Evolutionary conservation across 2,329 filamentous ascomycete genomes (phyloP).

Genomic region (Stachybotrys chartarum): DNA sequence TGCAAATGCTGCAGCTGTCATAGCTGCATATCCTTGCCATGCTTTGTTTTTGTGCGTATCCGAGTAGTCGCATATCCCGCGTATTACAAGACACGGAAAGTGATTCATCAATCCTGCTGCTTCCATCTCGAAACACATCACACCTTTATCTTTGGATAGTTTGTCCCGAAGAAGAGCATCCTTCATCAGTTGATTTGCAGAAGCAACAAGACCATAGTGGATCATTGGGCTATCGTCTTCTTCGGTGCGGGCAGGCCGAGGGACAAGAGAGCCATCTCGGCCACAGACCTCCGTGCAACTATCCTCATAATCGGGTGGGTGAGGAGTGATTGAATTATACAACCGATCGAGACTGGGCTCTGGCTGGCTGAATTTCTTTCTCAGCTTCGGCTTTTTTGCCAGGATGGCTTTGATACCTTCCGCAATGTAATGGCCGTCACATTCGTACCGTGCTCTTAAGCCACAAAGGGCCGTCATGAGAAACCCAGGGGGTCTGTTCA

Average conservation of each 20-base stretch:
- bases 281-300: neutral
- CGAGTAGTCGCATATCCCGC: conserved; percentile 29
- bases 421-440: conserved; percentile 7
- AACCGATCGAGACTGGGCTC: conserved; percentile 3
- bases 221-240: neutral
- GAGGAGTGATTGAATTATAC: conserved; percentile 2
- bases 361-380: conserved; percentile 6
- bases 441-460: conserved; percentile 4
- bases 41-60: conserved; percentile 20
- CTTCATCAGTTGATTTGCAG: neutral
- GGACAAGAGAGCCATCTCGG: neutral
- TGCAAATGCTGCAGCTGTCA: conserved; percentile 17
- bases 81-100: conserved; percentile 24
- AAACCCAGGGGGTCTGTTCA: conserved; percentile 10
- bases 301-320: neutral
- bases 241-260: neutral
- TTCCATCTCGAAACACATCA: conserved; percentile 4
- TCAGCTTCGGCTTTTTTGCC: conserved; percentile 3
- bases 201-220: neutral
- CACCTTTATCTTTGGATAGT: neutral
- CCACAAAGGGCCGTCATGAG: conserved; percentile 6
- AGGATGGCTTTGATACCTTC: conserved; percentile 1
- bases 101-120: conserved; percentile 14
- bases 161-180: neutral
- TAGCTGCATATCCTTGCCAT: conserved; percentile 27